Evolutionary conservation across 202 grass and related monocot genomes (phyloP), one percentile per base, ranked within the genome.

Genomic region (Schoenoplectus tabernaemontani): DNA sequence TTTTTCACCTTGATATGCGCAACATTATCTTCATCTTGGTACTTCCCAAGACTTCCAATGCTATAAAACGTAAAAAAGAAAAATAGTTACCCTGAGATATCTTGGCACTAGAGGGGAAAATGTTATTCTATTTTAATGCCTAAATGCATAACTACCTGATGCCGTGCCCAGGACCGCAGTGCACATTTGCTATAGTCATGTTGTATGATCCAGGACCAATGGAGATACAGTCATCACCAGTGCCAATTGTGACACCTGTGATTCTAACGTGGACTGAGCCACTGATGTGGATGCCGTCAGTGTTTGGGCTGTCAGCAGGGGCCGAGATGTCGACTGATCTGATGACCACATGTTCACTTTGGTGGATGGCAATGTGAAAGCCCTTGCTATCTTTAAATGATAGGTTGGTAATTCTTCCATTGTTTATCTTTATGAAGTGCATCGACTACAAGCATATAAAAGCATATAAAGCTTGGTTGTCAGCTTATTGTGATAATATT

Each of bases 221-320:
- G 12, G 90, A 93, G 8, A 93, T 79, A 76, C 87, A 93, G 80
- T 93, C 90, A 15, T 93, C 90, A 58, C 90, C 87, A 44, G 90
- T 93, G 57, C 83, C 83, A 73, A 89, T 83, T 1, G 51, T 48
- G 5, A 78, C 30, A 70, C 73, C 32, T 1, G 39, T 69, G 28
- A 93, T 26, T 51, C 42, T 57, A 50, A 89, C 48, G 66, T 69
- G 70, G 19, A 24, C 28, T 3, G 90, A 83, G 4, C 12, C 4
- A 11, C 77, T 84, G 1, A 93, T 57, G 83, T 93, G 90, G 80
- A 89, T 59, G 68, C 90, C 87, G 41, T 90, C 90, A 16, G 90
- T 89, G 83, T 93, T 93, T 24, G 76, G 85, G 80, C 90, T 93
- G 9, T 66, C 22, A 0, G 32, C 78, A 4, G 87, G 80, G 15